Evolutionary conservation across 768 basidiomycete genomes (phyloP), one percentile per base, ranked within the genome.

Genomic region (Macrocybe gigantea): DNA sequence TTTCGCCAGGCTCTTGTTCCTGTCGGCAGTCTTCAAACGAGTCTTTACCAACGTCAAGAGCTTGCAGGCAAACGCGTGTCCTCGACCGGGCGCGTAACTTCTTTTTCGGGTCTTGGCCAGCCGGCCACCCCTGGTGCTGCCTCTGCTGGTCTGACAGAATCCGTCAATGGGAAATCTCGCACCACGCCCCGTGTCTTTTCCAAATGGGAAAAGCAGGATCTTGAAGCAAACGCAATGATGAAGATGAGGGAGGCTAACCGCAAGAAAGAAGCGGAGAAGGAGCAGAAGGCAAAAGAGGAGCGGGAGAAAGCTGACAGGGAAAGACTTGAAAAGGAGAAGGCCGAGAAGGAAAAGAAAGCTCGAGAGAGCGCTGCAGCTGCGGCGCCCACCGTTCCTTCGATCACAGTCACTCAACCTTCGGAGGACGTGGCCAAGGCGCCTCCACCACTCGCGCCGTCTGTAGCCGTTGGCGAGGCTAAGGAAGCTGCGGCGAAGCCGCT

Each of bases 131-230:
- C 57, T 31, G 52, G 52, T 47, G 49, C 53, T 41, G 56, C 48
- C 14, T 60, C 64, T 11, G 58, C 59, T 31, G 59, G 71, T 22
- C 60, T 77, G 44, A 56, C 67, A n/a, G 80, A 83, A 51, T 81
- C 76, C 54, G 82, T 85, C 5, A 81, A 81, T 47, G 68, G 60
- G 8, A 67, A 60, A 46, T 61, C 66, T 32, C 66, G 66, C 9
- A 47, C 51, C 8, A 52, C 50, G 34, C 59, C 61, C 14, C 64
- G 63, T 44, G 71, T 73, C 13, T 83, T 80, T 54, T 84, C 85
- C 3, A 89, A 88, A 64, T 89, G 85, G 85, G 88, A 91, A 63
- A 90, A 88, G 51, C 88, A 91, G 62, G 88, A 92, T 55, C 63
- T 88, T 31, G 88, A 92, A 56, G 88, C 88, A 3, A 78, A 79